Percentiles rank a stretch among this genome's conserved stretches.
phyloP scores from a whole-genome alignment of 2,329 filamentous ascomycete genomes.

The Monosporascus sp. region DNA sequence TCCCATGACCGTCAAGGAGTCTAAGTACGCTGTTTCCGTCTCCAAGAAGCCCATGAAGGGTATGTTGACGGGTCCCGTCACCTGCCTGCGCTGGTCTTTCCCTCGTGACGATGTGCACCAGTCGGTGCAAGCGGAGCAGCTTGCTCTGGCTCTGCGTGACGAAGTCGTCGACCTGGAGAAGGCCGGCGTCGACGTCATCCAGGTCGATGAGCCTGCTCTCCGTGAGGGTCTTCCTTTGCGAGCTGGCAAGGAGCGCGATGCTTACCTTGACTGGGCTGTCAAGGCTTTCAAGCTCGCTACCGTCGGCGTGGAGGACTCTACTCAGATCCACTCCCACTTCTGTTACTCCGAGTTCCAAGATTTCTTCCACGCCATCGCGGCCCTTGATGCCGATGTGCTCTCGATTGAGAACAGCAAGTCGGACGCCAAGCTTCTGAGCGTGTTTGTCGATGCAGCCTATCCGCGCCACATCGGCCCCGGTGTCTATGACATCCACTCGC shows the following conservation, averaged over 20 bases:
- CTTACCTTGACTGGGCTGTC: constrained; percentile 96
- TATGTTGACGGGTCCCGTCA: constrained; percentile 99
- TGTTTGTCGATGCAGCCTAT: constrained; percentile 96
- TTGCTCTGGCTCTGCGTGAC: constrained; percentile 95
- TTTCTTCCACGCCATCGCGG: constrained; percentile 99
- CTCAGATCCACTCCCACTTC: constrained; percentile 99
- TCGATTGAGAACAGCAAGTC: constrained; percentile 99
- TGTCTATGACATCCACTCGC: constrained; percentile 99
- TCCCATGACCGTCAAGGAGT: constrained; percentile 99
- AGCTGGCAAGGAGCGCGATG: constrained; percentile 86
- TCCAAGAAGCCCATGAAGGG: constrained; percentile 99
- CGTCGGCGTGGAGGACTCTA: constrained; percentile 87
- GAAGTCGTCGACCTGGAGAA: constrained; percentile 98
- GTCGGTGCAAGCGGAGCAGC: constrained; percentile 97
- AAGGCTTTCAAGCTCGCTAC: constrained; percentile 96
- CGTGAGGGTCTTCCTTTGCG: constrained; percentile 99
- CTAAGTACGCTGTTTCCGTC: constrained; percentile 93
- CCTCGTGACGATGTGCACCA: constrained; percentile 99
- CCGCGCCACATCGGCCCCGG: constrained; percentile 97
- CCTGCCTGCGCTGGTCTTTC: constrained; percentile 99
- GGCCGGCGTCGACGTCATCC: constrained; percentile 95
- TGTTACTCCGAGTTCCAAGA: constrained; percentile 99
- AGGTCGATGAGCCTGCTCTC: constrained; percentile 98
- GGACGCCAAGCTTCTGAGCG: constrained; percentile 96
- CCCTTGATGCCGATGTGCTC: constrained; percentile 94